Percentiles rank a stretch among this genome's conserved stretches.
Conservation (phyloP, 1,284 basidiomycete species). For the Meira miltonrushii region DNA sequence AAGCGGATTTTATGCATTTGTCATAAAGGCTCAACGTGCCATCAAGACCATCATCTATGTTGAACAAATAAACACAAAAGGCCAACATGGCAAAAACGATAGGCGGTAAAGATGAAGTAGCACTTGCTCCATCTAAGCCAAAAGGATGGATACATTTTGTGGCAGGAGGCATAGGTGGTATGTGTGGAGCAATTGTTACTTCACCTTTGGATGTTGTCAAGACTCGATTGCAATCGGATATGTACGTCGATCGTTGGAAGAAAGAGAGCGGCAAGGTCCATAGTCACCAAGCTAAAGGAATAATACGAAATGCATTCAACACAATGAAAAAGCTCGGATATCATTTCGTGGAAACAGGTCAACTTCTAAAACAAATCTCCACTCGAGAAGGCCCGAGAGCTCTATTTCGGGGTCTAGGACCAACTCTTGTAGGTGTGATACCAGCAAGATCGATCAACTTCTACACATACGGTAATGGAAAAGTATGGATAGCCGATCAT, state of each 20-base stretch:
- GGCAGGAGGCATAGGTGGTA: slow-evolving; percentile 70
- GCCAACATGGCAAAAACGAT: too few relatives aligned
- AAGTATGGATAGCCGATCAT: slow-evolving; percentile 74
- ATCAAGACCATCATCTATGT: too few relatives aligned
- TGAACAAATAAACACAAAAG: too few relatives aligned
- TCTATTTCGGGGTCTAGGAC: slow-evolving; percentile 88
- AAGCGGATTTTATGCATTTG: too few relatives aligned
- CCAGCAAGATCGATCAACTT: slow-evolving; percentile 89
- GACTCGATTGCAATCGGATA: slow-evolving; percentile 86
- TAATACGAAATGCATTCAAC: slow-evolving; percentile 10
- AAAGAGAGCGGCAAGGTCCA: background rate
- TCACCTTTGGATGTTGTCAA: slow-evolving; percentile 98
- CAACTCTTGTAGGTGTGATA: slow-evolving; percentile 88
- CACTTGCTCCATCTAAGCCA: slow-evolving; percentile 22
- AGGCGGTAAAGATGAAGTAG: slow-evolving; percentile 2
- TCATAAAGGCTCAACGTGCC: too few relatives aligned
- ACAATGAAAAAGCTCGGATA: slow-evolving; percentile 63
- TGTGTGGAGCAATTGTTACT: slow-evolving; percentile 95
- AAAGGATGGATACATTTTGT: slow-evolving; percentile 55
- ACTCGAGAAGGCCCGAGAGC: slow-evolving; percentile 83
- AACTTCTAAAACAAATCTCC: slow-evolving; percentile 62
- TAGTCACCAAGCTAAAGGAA: background rate
- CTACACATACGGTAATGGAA: slow-evolving; percentile 96
- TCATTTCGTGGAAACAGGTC: slow-evolving; percentile 90
- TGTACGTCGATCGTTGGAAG: slow-evolving; percentile 58